These are phyloP conservation scores for Yamadazyma takamatsuzukensis DNA, from an alignment of 805 yeast genomes.

Conservation along the genomic window DNA sequence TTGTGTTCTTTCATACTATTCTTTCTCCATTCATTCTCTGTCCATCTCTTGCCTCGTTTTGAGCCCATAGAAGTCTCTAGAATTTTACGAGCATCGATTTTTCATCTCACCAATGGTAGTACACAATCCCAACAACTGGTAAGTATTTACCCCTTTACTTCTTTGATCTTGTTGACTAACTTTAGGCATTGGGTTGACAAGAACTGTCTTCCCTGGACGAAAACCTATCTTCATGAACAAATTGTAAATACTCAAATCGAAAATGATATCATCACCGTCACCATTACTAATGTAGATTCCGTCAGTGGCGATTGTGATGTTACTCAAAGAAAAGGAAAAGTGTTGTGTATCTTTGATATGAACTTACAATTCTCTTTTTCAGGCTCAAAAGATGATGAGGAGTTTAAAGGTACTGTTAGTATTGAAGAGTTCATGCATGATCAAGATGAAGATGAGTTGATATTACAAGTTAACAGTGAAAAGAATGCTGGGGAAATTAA, in stretches of 20 bases:
- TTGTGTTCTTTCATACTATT: too few species aligned
- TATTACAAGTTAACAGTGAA: conserved; percentile 42
- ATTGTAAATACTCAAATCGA: conserved; percentile 28
- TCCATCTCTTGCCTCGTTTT: too few species aligned
- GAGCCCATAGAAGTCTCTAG: conserved; percentile 8
- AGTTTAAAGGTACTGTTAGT: conserved; percentile 40
- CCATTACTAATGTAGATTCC: conserved; percentile 39
- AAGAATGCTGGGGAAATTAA: conserved; percentile 41
- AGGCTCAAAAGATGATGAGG: conserved; percentile 36
- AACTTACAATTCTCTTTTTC: conserved; percentile 45
- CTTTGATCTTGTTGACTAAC: conserved; percentile 2
- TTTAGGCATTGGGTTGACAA: conserved; percentile 70
- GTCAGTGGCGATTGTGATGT: conserved; percentile 75
- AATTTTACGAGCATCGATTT: conserved; percentile 5
- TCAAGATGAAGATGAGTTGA: conserved; percentile 64
- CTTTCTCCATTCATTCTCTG: too few species aligned
- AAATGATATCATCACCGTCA: conserved; percentile 19
- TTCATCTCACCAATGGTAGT: conserved; percentile 48
- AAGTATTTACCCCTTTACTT: conserved; percentile 17
- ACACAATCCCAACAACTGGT: conserved; percentile 69
- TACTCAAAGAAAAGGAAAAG: conserved; percentile 79
- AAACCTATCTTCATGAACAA: conserved; percentile 42
- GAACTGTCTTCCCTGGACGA: conserved; percentile 64
- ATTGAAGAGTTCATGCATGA: conserved; percentile 76
- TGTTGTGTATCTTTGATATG: conserved; percentile 71